phyloP scores from a whole-genome alignment of 345 rosid genomes.

The Dovyalis caffra region DNA sequence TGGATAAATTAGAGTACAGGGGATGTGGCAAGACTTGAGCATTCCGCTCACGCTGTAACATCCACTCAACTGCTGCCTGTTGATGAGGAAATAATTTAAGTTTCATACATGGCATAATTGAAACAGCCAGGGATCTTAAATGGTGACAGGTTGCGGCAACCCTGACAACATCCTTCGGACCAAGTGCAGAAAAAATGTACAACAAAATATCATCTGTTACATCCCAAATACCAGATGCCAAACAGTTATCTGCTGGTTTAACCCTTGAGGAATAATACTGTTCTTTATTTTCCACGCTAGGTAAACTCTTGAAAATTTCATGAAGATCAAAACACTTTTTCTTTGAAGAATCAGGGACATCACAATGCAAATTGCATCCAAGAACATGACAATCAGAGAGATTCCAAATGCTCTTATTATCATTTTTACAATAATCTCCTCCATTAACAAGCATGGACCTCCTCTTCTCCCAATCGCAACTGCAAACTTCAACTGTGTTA shows the following conservation, averaged over 20 bases:
- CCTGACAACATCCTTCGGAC: constrained; percentile 63
- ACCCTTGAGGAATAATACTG: constrained; percentile 44
- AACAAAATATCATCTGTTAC: constrained; percentile 65
- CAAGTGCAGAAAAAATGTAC: constrained; percentile 49
- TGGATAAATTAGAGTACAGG: constrained; percentile 49
- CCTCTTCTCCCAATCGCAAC: constrained; percentile 87
- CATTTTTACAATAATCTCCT: constrained; percentile 31
- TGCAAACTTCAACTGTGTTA: constrained; percentile 36
- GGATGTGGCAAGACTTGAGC: constrained; percentile 66
- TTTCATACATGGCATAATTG: constrained; percentile 82
- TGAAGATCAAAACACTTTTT: constrained; percentile 70
- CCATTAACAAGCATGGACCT: constrained; percentile 43
- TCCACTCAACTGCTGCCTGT: constrained; percentile 92
- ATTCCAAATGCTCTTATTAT: constrained; percentile 48
- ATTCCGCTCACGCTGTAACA: constrained; percentile 81
- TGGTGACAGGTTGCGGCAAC: constrained; percentile 71
- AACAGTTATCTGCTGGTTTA: constrained; percentile 35
- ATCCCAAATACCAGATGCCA: constrained; percentile 66
- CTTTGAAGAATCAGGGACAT: constrained; percentile 45
- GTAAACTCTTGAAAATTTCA: constrained; percentile 75
- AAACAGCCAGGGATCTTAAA: constrained; percentile 61
- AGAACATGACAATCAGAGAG: constrained; percentile 79
- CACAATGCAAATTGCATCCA: constrained; percentile 58
- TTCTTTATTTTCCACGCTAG: constrained; percentile 44
- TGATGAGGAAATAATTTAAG: constrained; percentile 92